Percentiles rank a stretch among this genome's conserved stretches.
These are phyloP conservation scores for Truncatella angustata DNA, from an alignment of 2,329 filamentous ascomycete species.

Conservation along the genomic window DNA sequence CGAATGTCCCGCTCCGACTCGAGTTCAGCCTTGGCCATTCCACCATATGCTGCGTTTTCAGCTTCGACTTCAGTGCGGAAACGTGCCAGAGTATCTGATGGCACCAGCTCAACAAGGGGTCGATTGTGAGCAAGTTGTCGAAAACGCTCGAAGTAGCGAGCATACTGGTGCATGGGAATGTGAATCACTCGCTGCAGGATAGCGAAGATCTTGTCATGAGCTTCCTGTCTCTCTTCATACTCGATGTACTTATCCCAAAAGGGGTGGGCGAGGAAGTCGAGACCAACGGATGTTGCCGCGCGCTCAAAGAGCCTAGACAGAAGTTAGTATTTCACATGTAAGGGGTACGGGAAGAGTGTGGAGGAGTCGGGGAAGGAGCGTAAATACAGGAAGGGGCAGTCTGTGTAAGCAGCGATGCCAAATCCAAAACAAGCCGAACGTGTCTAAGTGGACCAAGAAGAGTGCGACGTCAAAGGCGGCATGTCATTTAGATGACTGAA, in stretches of 20 bases:
- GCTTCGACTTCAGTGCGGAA: conserved; percentile 71
- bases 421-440: conserved; percentile 38
- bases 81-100: conserved; percentile 63
- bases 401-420: conserved; percentile 51
- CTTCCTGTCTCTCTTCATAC: conserved; percentile 88
- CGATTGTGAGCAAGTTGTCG: conserved; percentile 71
- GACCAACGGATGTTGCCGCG: conserved; percentile 76
- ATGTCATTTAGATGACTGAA: conserved; percentile 36
- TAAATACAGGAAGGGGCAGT: conserved; percentile 62
- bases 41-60: conserved; percentile 52
- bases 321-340: conserved; percentile 28
- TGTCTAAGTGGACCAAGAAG: conserved; percentile 26
- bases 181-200: conserved; percentile 80
- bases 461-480: conserved; percentile 41
- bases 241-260: conserved; percentile 99
- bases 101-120: conserved; percentile 70
- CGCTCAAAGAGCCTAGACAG: conserved; percentile 85
- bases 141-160: conserved; percentile 90
- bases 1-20: conserved; percentile 85
- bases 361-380: conserved; percentile 47
- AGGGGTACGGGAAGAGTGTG: conserved; percentile 21
- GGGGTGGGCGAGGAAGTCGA: conserved; percentile 91
- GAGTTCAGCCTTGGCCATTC: conserved; percentile 61
- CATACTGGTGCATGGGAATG: conserved; percentile 94
- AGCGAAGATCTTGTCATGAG: conserved; percentile 78